Conservation (phyloP, 2,329 filamentous ascomycete genomes). For the Cryphonectria carpinicola region DNA sequence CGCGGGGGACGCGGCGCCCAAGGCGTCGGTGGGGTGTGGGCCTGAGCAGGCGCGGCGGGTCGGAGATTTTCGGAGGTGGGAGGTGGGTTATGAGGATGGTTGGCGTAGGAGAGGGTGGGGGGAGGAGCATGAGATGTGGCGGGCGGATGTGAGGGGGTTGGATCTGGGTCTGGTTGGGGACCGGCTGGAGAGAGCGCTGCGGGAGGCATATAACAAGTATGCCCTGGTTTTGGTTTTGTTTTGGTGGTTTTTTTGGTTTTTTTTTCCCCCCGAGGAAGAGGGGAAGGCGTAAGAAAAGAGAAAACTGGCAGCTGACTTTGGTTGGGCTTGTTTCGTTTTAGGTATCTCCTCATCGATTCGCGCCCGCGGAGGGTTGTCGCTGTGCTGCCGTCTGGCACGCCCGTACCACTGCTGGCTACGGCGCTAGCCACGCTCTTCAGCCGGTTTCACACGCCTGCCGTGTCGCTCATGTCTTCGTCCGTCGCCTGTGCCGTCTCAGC, state of each 20-base stretch:
- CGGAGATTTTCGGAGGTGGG: slow-evolving; percentile 81
- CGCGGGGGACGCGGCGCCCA: slow-evolving; percentile 80
- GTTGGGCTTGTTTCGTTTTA: slow-evolving; percentile 37
- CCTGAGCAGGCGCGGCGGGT: slow-evolving; percentile 76
- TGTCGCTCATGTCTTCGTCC: slow-evolving; percentile 80
- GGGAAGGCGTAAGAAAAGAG: neutral
- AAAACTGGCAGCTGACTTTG: neutral
- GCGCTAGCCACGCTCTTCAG: slow-evolving; percentile 79
- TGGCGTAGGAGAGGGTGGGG: slow-evolving; percentile 63
- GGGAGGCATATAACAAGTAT: slow-evolving; percentile 81
- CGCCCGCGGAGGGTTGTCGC: slow-evolving; percentile 76
- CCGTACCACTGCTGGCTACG: slow-evolving; percentile 76
- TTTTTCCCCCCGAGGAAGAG: neutral
- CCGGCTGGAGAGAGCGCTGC: slow-evolving; percentile 80
- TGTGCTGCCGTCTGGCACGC: slow-evolving; percentile 76
- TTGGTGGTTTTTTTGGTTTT: too few relatives aligned
- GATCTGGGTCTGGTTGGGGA: slow-evolving; percentile 84
- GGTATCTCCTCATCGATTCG: slow-evolving; percentile 71
- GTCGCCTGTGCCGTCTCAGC: slow-evolving; percentile 76
- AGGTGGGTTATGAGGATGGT: slow-evolving; percentile 53
- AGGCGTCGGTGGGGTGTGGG: slow-evolving; percentile 70
- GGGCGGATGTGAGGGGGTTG: slow-evolving; percentile 69
- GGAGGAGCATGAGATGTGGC: slow-evolving; percentile 75
- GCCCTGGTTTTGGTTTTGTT: slow-evolving; percentile 33
- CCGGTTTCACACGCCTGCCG: slow-evolving; percentile 76